Evolutionary conservation across 2,329 filamentous ascomycete species (phyloP).

Genomic region (Colletotrichum sansevieriae): DNA sequence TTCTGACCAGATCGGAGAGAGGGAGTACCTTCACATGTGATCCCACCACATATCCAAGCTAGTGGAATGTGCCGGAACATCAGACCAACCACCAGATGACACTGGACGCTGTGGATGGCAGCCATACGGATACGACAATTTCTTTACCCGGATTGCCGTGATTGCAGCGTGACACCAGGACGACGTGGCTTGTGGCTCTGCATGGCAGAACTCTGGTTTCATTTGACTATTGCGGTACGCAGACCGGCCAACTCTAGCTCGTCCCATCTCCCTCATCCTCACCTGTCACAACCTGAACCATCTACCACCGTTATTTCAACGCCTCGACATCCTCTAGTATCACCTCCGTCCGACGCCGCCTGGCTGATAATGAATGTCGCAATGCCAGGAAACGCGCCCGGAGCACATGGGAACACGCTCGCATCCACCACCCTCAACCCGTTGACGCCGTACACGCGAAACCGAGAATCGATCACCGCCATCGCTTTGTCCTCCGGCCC

Average conservation of each 20-base stretch:
- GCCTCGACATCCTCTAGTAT: slow-evolving; percentile 52
- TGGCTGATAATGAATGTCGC: slow-evolving; percentile 65
- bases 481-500: slow-evolving; percentile 65
- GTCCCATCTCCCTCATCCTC: slow-evolving; percentile 8
- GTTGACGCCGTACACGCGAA: slow-evolving; percentile 67
- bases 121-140: slow-evolving; percentile 15
- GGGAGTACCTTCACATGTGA: slow-evolving; percentile 35
- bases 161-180: slow-evolving; percentile 30
- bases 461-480: slow-evolving; percentile 69
- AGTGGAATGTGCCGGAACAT: slow-evolving; percentile 34
- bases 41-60: neutral
- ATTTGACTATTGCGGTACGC: neutral
- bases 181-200: slow-evolving; percentile 38
- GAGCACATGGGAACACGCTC: slow-evolving; percentile 63
- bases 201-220: slow-evolving; percentile 16
- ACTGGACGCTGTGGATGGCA: neutral
- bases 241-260: neutral
- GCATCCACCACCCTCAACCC: slow-evolving; percentile 73
- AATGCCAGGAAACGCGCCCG: slow-evolving; percentile 58
- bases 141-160: slow-evolving; percentile 2
- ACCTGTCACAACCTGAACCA: neutral
- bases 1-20: neutral
- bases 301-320: neutral
- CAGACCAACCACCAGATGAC: slow-evolving; percentile 30
- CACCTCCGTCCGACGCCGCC: slow-evolving; percentile 61